Conservation (phyloP, 148 eudicot genomes). For the Rhododendron simsii region DNA sequence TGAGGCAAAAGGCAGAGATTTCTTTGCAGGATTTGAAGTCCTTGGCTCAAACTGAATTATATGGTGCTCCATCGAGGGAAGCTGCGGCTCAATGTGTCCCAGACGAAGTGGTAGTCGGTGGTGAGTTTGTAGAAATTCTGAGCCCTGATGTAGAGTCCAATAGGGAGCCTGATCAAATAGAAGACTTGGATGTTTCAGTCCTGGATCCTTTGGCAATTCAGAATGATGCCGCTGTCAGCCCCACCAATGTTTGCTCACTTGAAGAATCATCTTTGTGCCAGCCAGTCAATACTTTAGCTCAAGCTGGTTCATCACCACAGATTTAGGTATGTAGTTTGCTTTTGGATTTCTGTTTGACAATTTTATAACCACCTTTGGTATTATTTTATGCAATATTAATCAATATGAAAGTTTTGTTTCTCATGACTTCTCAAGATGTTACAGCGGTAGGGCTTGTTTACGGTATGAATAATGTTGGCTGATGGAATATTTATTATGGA, state of each 20-base stretch:
- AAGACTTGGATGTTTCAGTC: not conserved
- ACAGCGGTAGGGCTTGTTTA: not conserved
- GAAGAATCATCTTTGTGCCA: not conserved
- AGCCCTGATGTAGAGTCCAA: constrained; percentile 8
- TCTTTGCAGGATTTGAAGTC: constrained; percentile 33
- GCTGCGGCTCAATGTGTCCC: not conserved
- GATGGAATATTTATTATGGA: not conserved
- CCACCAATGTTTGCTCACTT: constrained; percentile 1
- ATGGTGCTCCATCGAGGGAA: not conserved
- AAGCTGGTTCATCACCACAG: constrained; percentile 9
- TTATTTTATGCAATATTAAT: not conserved
- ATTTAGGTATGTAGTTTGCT: constrained; percentile 19
- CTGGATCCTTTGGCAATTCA: constrained; percentile 6
- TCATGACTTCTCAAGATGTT: not conserved
- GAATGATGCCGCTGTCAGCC: constrained; percentile 1
- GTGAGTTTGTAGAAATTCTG: not conserved
- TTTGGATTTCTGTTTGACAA: not conserved
- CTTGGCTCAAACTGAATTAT: constrained; percentile 9
- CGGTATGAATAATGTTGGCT: not conserved
- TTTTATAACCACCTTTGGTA: not conserved
- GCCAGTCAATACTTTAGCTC: constrained; percentile 11
- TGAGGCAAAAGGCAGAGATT: constrained; percentile 26
- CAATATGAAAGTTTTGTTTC: not conserved
- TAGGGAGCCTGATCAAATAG: constrained; percentile 1
- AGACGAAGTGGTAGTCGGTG: constrained; percentile 3